phyloP scores from a whole-genome alignment of 306 rosid species.

The Castanea mollissima region DNA sequence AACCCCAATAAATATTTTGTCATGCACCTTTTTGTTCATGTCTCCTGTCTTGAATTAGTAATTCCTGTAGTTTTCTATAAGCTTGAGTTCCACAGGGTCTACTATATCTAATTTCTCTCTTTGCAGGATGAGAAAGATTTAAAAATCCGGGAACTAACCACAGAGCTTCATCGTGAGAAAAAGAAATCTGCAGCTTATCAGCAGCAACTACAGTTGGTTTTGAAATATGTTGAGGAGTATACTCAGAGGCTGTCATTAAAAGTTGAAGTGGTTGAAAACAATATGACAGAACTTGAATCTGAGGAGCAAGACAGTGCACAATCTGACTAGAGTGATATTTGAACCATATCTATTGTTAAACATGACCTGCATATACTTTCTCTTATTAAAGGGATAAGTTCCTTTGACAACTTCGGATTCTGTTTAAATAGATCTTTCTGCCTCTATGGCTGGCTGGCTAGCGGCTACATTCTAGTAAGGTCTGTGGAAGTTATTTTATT shows the following conservation, averaged over 20 bases:
- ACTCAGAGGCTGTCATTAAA: constrained; percentile 18
- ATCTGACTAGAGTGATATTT: background rate
- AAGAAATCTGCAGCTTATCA: constrained; percentile 24
- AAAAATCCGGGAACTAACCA: constrained; percentile 21
- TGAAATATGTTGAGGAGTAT: constrained; percentile 23
- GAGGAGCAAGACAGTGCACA: constrained; percentile 7
- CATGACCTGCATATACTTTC: background rate
- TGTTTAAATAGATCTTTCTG: background rate
- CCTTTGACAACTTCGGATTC: background rate
- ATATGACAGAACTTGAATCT: constrained; percentile 9
- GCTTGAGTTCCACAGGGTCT: background rate
- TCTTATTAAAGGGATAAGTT: background rate
- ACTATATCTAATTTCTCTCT: background rate
- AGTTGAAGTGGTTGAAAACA: constrained; percentile 12
- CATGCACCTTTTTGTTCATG: background rate
- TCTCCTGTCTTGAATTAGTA: background rate
- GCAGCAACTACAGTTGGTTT: constrained; percentile 19
- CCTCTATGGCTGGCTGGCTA: background rate
- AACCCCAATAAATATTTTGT: background rate
- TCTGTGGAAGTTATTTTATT: background rate
- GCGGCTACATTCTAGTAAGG: background rate
- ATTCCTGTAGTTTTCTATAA: background rate
- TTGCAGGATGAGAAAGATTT: constrained; percentile 26
- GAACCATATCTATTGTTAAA: background rate
- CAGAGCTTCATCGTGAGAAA: constrained; percentile 18